phyloP scores from a whole-genome alignment of 1,139 yeast species.

The Taphrina populina region DNA sequence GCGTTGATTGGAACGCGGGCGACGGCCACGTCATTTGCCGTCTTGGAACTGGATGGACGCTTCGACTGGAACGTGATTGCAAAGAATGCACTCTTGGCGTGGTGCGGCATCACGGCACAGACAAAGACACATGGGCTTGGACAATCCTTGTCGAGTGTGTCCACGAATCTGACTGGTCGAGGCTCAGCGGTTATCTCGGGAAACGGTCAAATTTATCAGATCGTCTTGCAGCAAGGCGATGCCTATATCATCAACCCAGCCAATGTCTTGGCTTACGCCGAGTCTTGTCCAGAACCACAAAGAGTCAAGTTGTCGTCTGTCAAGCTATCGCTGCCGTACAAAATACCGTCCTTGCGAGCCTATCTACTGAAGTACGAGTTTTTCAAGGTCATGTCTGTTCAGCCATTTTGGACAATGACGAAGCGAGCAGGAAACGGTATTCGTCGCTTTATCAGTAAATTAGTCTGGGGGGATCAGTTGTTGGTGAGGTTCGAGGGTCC shows the following conservation, averaged over 20 bases:
- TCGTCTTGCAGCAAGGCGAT: slow-evolving; percentile 44
- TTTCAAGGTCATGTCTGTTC: slow-evolving; percentile 35
- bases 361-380: slow-evolving; percentile 11
- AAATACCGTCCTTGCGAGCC: slow-evolving; percentile 7
- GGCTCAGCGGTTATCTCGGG: slow-evolving; percentile 47
- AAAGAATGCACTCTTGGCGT: slow-evolving; percentile 44
- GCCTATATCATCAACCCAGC: slow-evolving; percentile 43
- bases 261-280: slow-evolving; percentile 46
- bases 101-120: slow-evolving; percentile 42
- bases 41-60: slow-evolving; percentile 47
- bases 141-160: slow-evolving; percentile 41
- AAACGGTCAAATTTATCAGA: slow-evolving; percentile 45
- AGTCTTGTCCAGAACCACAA: slow-evolving; percentile 34
- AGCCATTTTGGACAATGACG: slow-evolving; percentile 25
- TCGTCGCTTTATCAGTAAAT: slow-evolving; percentile 29
- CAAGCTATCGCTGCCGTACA: slow-evolving; percentile 18
- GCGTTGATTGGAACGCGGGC: slow-evolving; percentile 39
- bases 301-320: slow-evolving; percentile 3
- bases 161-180: slow-evolving; percentile 45
- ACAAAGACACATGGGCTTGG: slow-evolving; percentile 38
- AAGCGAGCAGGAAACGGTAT: neutral
- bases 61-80: slow-evolving; percentile 46
- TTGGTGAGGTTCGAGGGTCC: slow-evolving; percentile 40
- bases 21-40: slow-evolving; percentile 42
- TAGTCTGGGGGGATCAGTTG: slow-evolving; percentile 39